phyloP scores from a whole-genome alignment of 2,329 filamentous ascomycete species.

The Aureobasidium sp. region DNA sequence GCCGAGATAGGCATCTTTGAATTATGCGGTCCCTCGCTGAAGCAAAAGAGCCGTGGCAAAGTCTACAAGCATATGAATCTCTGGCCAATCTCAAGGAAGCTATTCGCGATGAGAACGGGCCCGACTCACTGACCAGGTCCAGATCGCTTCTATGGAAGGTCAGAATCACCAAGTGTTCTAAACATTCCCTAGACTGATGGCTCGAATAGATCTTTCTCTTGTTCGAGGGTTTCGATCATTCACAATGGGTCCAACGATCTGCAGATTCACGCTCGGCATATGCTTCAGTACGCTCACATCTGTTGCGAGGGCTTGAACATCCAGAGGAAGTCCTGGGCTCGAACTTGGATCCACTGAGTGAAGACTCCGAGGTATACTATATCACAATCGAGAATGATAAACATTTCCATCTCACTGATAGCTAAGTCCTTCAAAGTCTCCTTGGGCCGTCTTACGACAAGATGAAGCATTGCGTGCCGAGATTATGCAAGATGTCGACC shows the following conservation, averaged over 20 bases:
- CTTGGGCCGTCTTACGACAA: slow-evolving; percentile 78
- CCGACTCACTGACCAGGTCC: slow-evolving; percentile 35
- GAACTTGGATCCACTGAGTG: slow-evolving; percentile 74
- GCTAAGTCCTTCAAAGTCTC: slow-evolving; percentile 61
- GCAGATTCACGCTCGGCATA: slow-evolving; percentile 68
- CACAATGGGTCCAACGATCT: slow-evolving; percentile 63
- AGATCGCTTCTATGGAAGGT: slow-evolving; percentile 87
- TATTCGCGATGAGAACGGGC: slow-evolving; percentile 21
- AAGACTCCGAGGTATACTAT: slow-evolving; percentile 59
- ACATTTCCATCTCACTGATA: slow-evolving; percentile 32
- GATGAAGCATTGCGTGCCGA: slow-evolving; percentile 81
- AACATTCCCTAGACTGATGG: neutral
- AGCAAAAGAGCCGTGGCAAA: slow-evolving; percentile 28
- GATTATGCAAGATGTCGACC: slow-evolving; percentile 88
- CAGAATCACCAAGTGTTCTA: neutral
- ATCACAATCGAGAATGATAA: slow-evolving; percentile 15
- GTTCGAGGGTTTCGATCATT: slow-evolving; percentile 58
- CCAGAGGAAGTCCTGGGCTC: slow-evolving; percentile 67
- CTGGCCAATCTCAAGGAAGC: slow-evolving; percentile 27
- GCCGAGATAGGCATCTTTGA: neutral
- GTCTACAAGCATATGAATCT: slow-evolving; percentile 23
- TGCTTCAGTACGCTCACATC: slow-evolving; percentile 61
- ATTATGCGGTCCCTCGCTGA: slow-evolving; percentile 28
- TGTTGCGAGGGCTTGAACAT: slow-evolving; percentile 75
- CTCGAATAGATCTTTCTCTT: slow-evolving; percentile 65